Percentiles rank a stretch among this genome's conserved stretches.
These are phyloP conservation scores for Stephania cephalantha DNA, from an alignment of 164 flowering plant genomes.

Conservation along the genomic window DNA sequence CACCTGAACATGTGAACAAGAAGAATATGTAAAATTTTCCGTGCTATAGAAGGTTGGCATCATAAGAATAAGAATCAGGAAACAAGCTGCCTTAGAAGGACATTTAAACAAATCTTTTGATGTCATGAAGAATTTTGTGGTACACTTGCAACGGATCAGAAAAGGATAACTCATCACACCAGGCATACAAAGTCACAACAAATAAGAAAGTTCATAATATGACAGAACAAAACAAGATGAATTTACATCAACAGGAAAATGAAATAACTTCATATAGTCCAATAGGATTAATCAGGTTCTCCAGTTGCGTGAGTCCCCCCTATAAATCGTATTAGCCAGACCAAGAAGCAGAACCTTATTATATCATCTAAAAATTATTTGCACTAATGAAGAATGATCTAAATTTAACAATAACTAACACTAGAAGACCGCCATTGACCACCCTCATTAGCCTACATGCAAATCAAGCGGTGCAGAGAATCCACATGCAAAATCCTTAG, in stretches of 20 bases:
- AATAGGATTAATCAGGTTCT: neutral
- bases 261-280: neutral
- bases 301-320: too few species aligned
- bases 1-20: constrained; percentile 44
- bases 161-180: neutral
- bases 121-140: neutral
- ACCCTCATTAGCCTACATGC: neutral
- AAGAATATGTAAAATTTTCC: neutral
- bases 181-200: neutral
- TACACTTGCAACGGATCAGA: neutral
- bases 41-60: neutral
- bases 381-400: neutral
- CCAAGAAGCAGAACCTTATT: neutral
- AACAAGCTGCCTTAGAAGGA: neutral
- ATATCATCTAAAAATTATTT: neutral
- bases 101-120: neutral
- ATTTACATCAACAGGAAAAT: neutral
- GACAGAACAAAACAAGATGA: neutral
- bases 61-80: neutral
- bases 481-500: neutral
- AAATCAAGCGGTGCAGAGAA: neutral
- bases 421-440: neutral
- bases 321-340: neutral
- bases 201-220: neutral
- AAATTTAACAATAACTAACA: neutral